Base-by-base conservation (phyloP, 768 basidiomycete genomes). In the Panaeolus papilionaceus region DNA sequence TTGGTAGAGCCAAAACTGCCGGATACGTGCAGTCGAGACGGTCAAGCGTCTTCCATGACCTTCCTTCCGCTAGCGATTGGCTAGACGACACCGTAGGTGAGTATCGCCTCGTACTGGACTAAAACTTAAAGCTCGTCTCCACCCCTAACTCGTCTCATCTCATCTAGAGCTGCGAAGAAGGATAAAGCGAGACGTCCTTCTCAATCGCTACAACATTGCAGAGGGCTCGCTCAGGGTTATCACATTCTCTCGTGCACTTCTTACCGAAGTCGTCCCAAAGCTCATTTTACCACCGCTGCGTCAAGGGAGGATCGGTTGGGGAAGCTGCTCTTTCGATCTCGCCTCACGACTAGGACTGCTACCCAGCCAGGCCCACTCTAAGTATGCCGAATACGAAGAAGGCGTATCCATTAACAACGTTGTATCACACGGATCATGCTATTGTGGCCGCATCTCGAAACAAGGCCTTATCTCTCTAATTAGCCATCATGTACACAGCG, bases 401-500 rank as follows among this genome's bases (percentile, higher is more conserved):
- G 38, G 38, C 8, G 44, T 69, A 6, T 64, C 69, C 6, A 20
- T 69, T 7, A 66, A 61, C 7, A 38, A 42, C 18, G 63, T 69
- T 18, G 58, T 67, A 3, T 62, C 51, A 33, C 65, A 66, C 2
- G 58, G 69, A 11, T 49, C 58, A 23, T 69, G 69, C 45, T 67
- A 67, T 38, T 69, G 69, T 58, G 69, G 69, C 10, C 69, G 69
- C 37, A 69, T 69, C 20, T 69, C 69, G 11, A 62, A 66, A 37
- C 68, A 69, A 23, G 68, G 68, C 0, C 39, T 69, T 51, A 62
- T 69, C 20, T 66, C 51, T 44, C 63, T 69, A 0, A 66, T 69
- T 12, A 69, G 68, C 64, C 54, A 62, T 44, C 62, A 67, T 38
- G 61, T 69, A 47, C 69, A 67, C 38, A 58, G 54, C 28, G 33